Evolutionary conservation across 2,329 filamentous ascomycete species (phyloP).

Genomic region (Hypomyces rosellus): DNA sequence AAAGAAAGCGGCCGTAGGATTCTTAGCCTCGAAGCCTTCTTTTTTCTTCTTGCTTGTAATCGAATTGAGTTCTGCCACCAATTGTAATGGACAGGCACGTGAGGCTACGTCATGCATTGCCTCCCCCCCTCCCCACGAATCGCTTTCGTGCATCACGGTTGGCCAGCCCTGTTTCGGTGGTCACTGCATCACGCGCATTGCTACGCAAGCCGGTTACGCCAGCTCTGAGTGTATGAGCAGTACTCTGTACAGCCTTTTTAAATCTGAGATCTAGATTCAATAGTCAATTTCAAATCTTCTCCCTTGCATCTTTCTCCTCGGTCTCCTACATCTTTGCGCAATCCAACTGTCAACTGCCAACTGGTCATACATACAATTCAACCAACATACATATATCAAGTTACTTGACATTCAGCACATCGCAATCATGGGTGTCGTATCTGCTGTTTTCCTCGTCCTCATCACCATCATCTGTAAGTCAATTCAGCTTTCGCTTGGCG

Average conservation of each 20-base stretch:
- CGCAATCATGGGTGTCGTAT: constrained; percentile 42
- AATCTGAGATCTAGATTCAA: no score
- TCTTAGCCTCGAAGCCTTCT: no score
- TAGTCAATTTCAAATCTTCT: no score
- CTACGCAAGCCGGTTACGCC: constrained; percentile 9
- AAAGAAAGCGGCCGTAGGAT: no score
- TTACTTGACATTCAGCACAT: not conserved
- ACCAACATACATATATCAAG: not conserved
- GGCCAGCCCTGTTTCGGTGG: not conserved
- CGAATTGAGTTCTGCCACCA: no score
- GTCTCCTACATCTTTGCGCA: not conserved
- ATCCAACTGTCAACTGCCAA: not conserved
- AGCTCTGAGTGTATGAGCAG: not conserved
- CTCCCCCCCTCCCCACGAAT: not conserved
- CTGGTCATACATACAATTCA: no score
- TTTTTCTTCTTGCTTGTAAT: no score
- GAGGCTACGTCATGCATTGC: constrained; percentile 10
- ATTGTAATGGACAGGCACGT: not conserved
- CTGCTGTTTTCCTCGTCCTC: constrained; percentile 43
- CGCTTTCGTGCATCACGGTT: constrained; percentile 4
- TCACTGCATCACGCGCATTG: not conserved
- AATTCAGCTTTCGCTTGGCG: not conserved
- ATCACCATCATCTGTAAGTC: constrained; percentile 48
- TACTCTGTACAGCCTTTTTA: not conserved
- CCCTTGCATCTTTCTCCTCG: not conserved